Evolutionary conservation across 2,329 filamentous ascomycete species (phyloP), one percentile per base, ranked within the genome.

Genomic region (Coniochaeta hoffmannii): DNA sequence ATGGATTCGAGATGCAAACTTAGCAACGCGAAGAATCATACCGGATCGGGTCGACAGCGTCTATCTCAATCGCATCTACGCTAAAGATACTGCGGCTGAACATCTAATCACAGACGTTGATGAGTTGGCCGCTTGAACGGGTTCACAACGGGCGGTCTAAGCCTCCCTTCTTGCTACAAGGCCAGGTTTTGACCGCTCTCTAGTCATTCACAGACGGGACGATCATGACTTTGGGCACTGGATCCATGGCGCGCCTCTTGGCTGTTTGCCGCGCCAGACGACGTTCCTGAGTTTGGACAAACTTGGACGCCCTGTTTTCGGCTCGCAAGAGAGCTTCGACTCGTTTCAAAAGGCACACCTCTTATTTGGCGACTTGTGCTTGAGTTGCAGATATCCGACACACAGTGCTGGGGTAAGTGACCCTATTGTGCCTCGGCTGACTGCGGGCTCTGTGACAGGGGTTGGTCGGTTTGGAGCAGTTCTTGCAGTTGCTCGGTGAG

Each of bases 61-160:
- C 49, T 50, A 50, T 34, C n/a, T 34, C 19, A 34, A 24, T 32
- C n/a, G 30, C 12, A 15, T 50, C 19, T 22, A 28, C 17, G 30
- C 49, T 34, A 50, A 50, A 50, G 28, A 50, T 50, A 50, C 49
- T 50, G 49, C 49, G 49, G 49, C 49, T 50, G 49, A 50, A 26
- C 11, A 22, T 3, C 6, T 26, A 46, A 46, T 22, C 4, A 8
- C 2, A 15, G 22, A 26, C 4, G 10, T 46, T 46, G 41, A 46
- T 28, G 19, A 46, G 26, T 50, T 50, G 28, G 49, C 28, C 28
- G 15, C 49, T 12, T 50, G 26, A 17, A 34, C 41, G 41, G 41
- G n/a, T 6, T n/a, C 41, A 22, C 41, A 46, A 19, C 14, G 49
- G 17, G 28, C 19, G 49, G 46, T 50, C 49, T 50, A 50, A 50